Evolutionary conservation across 2,329 filamentous ascomycete species (phyloP), one percentile per base, ranked within the genome.

Genomic region (Apiospora rasikravindrae): DNA sequence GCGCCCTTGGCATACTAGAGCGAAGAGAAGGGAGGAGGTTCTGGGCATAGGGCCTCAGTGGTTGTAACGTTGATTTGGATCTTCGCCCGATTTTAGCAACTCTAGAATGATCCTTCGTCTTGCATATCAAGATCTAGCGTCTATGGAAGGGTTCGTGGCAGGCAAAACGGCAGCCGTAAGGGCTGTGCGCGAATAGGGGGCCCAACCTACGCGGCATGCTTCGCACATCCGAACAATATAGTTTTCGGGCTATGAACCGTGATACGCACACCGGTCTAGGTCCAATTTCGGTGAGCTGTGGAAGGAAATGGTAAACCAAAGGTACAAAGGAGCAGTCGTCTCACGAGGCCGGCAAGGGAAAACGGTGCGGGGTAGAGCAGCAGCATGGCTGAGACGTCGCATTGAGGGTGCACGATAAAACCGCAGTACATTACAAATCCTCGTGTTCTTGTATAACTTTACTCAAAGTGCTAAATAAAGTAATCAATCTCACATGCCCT

Each of bases 401-500:
- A 37, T 5, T 37, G 5, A 6, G 8, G 4, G 4, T 37, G 33
- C 33, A 37, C 33, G 2, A n/a, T n/a, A n/a, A n/a, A n/a, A n/a
- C n/a, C n/a, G n/a, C n/a, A n/a, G n/a, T n/a, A n/a, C n/a, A n/a
- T n/a, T n/a, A n/a, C n/a, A n/a, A n/a, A 13, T 29, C 45, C n/a
- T 49, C 45, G 45, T n/a, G 45, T 53, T 53, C 14, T 16, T 3
- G 4, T 29, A 29, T 26, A 53, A 14, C 5, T 26, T 1, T 26
- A 26, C 29, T 7, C 4, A 16, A 19, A 37, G 0, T 37, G 53
- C 26, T n/a, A 37, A 16, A 16, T 6, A 29, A 4, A 13, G 6
- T 8, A 53, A 26, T 6, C 40, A 33, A 11, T 11, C 16, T 66
- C 69, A 73, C 75, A 77, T 77, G 29, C 82, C 82, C 16, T 77